Evolutionary conservation across 345 rosid species (phyloP).

Genomic region (Xanthoceras sorbifolium): DNA sequence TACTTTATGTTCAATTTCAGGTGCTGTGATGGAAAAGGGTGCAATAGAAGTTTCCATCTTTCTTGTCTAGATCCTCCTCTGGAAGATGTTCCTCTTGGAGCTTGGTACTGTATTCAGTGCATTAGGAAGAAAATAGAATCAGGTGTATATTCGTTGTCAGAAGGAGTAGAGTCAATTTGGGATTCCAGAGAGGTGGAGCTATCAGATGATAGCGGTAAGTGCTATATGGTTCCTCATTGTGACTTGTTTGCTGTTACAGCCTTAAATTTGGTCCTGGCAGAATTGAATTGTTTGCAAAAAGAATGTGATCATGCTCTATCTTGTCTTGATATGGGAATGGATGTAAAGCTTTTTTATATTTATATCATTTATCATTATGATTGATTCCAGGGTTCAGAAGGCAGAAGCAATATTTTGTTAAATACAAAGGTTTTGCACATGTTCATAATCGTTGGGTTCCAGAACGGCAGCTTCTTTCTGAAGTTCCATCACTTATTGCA

Average conservation of each 20-base stretch:
- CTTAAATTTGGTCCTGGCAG: background rate
- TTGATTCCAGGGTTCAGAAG: constrained; percentile 27
- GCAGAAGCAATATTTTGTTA: constrained; percentile 49
- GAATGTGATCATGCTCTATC: background rate
- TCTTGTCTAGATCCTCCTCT: constrained; percentile 50
- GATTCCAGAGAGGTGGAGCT: constrained; percentile 42
- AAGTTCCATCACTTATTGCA: constrained; percentile 44
- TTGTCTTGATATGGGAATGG: background rate
- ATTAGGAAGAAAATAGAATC: constrained; percentile 43
- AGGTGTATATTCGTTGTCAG: constrained; percentile 47
- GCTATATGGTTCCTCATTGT: background rate
- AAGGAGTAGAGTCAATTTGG: constrained; percentile 56
- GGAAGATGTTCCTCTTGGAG: constrained; percentile 42
- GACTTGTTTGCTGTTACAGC: background rate
- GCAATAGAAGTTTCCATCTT: constrained; percentile 48
- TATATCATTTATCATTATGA: background rate
- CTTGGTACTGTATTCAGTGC: constrained; percentile 54
- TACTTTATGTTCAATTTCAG: constrained; percentile 30
- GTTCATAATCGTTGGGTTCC: constrained; percentile 58
- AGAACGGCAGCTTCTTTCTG: constrained; percentile 39
- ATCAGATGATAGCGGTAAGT: constrained; percentile 40
- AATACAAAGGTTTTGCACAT: constrained; percentile 63
- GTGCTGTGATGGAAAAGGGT: constrained; percentile 54
- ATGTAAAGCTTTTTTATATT: background rate
- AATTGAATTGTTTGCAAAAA: background rate